phyloP scores from a whole-genome alignment of 495 filamentous ascomycete species.

The Aspergillus mulundensis region DNA sequence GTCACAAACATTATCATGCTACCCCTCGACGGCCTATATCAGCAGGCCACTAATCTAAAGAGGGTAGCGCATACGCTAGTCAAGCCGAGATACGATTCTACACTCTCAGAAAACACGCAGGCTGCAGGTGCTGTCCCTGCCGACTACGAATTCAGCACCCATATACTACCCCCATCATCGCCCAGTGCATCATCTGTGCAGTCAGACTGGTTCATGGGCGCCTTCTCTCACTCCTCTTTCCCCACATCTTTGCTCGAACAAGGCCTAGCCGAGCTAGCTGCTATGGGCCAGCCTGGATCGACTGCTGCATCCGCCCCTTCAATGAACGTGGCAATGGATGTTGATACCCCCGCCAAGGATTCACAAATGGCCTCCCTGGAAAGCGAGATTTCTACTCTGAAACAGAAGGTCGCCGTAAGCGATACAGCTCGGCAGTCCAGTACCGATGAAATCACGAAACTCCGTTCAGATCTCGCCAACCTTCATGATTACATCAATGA shows the following conservation, averaged over 20 bases:
- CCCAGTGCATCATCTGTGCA: neutral
- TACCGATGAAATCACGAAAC: constrained; percentile 34
- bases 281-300: constrained; percentile 26
- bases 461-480: constrained; percentile 34
- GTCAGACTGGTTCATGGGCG: constrained; percentile 41
- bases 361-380: constrained; percentile 34
- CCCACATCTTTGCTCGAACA: constrained; percentile 52
- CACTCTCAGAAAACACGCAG: constrained; percentile 35
- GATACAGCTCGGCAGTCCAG: constrained; percentile 36
- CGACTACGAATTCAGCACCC: constrained; percentile 65
- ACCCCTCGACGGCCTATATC: constrained; percentile 55
- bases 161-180: constrained; percentile 41
- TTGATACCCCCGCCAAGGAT: constrained; percentile 23
- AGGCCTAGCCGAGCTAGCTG: constrained; percentile 49
- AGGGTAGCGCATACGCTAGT: constrained; percentile 59
- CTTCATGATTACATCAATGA: constrained; percentile 42
- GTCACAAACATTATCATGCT: constrained; percentile 75
- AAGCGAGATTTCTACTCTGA: constrained; percentile 33
- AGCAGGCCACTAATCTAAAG: constrained; percentile 26
- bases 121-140: constrained; percentile 53
- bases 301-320: constrained; percentile 14
- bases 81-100: constrained; percentile 61
- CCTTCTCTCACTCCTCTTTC: constrained; percentile 51
- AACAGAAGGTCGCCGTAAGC: constrained; percentile 37
- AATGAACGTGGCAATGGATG: constrained; percentile 13